phyloP scores from a whole-genome alignment of 108 stramenopile species.

The Cyclotella cryptica region DNA sequence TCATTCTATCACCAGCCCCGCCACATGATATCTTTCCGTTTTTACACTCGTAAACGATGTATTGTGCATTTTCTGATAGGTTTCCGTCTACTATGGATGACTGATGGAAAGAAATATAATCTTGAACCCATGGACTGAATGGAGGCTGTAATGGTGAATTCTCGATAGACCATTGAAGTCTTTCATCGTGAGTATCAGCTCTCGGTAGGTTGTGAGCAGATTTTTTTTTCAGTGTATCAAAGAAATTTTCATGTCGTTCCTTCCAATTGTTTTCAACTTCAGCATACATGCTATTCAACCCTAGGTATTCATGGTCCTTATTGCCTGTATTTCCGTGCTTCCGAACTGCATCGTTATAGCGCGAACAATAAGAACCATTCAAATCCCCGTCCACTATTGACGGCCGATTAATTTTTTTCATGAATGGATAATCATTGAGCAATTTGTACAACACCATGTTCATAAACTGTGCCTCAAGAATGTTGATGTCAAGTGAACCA shows the following conservation, averaged over 20 bases:
- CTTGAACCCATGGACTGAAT: slow-evolving; percentile 18
- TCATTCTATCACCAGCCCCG: slow-evolving; percentile 1
- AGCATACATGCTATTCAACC: too few relatives aligned
- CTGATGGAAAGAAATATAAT: slow-evolving; percentile 9
- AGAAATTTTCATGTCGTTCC: not conserved
- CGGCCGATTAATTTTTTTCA: slow-evolving; percentile 8
- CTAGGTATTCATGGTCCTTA: too few relatives aligned
- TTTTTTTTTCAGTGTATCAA: not conserved
- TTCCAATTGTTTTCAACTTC: too few relatives aligned
- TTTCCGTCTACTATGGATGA: not conserved
- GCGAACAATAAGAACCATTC: not conserved
- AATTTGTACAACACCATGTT: slow-evolving; percentile 9
- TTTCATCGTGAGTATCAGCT: too few relatives aligned
- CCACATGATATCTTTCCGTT: not conserved
- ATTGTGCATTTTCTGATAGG: not conserved
- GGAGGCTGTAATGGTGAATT: not conserved
- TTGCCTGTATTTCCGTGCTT: not conserved
- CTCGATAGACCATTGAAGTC: too few relatives aligned
- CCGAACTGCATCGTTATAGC: not conserved
- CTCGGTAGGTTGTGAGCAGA: not conserved
- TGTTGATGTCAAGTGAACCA: not conserved
- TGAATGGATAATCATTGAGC: not conserved
- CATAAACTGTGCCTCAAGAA: slow-evolving; percentile 9
- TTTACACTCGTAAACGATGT: slow-evolving; percentile 10
- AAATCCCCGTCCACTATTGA: slow-evolving; percentile 6